These are phyloP conservation scores for Gracilaria domingensis DNA, from an alignment of 23 red algal genomes.

Conservation along the genomic window DNA sequence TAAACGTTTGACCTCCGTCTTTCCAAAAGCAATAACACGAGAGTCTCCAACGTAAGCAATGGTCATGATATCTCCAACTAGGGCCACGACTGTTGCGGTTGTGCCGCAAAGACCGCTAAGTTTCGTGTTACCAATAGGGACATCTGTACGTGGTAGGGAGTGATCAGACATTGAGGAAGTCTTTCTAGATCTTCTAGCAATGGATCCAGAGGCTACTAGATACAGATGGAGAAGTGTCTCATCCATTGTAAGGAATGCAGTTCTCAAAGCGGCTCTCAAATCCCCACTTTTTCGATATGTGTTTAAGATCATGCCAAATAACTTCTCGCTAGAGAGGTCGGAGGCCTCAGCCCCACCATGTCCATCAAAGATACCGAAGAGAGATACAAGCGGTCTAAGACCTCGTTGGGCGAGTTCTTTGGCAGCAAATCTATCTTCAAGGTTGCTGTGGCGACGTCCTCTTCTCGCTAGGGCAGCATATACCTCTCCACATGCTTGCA, in stretches of 20 bases:
- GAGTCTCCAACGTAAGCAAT: slow-evolving; percentile 70
- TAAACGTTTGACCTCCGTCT: slow-evolving; percentile 55
- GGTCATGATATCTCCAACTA: slow-evolving; percentile 35
- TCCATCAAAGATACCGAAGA: slow-evolving; percentile 72
- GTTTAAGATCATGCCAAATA: slow-evolving; percentile 17
- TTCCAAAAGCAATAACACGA: slow-evolving; percentile 35
- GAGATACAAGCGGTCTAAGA: slow-evolving; percentile 7
- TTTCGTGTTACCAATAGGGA: neutral
- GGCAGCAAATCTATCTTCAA: slow-evolving; percentile 39
- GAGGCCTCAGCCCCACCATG: slow-evolving; percentile 57
- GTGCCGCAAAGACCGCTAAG: slow-evolving; percentile 50
- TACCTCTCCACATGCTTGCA: slow-evolving; percentile 4
- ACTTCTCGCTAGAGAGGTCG: slow-evolving; percentile 37
- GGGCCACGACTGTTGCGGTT: slow-evolving; percentile 60
- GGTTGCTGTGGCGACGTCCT: slow-evolving; percentile 11
- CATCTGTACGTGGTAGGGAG: slow-evolving; percentile 26
- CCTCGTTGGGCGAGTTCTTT: slow-evolving; percentile 18
- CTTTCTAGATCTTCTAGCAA: neutral
- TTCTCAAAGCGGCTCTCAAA: neutral
- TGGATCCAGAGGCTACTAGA: neutral
- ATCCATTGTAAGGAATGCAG: slow-evolving; percentile 20
- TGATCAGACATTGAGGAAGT: slow-evolving; percentile 50
- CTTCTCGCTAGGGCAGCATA: slow-evolving; percentile 13
- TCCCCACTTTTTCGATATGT: slow-evolving; percentile 28
- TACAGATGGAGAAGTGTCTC: neutral